Evolutionary conservation across 2,329 filamentous ascomycete genomes (phyloP).

Genomic region (Paraphaeosphaeria sporulosa): DNA sequence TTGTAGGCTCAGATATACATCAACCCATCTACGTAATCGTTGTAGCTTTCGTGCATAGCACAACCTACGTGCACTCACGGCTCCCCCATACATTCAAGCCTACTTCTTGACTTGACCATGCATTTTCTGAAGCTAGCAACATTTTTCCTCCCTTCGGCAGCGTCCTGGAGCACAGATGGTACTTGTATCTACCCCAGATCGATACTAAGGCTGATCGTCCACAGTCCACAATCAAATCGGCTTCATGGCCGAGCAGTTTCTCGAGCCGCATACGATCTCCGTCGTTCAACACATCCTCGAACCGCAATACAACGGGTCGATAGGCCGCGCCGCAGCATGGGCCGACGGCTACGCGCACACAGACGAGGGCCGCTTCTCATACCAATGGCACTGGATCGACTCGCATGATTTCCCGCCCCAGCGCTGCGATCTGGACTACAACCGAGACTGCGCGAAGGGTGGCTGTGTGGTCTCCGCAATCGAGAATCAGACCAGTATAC

Average conservation of each 20-base stretch:
- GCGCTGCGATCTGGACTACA: slow-evolving; percentile 47
- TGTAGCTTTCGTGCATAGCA: neutral
- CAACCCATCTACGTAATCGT: neutral
- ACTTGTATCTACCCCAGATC: neutral
- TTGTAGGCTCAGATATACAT: neutral
- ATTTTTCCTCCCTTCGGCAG: slow-evolving; percentile 23
- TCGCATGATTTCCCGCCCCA: slow-evolving; percentile 44
- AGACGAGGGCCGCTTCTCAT: slow-evolving; percentile 49
- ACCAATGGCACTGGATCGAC: slow-evolving; percentile 54
- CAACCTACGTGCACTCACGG: neutral
- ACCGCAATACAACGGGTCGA: slow-evolving; percentile 49
- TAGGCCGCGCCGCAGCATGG: slow-evolving; percentile 51
- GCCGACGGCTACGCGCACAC: slow-evolving; percentile 51
- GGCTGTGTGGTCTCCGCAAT: slow-evolving; percentile 54
- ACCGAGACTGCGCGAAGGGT: slow-evolving; percentile 46
- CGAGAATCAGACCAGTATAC: slow-evolving; percentile 51
- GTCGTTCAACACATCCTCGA: slow-evolving; percentile 48
- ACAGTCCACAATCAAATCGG: slow-evolving; percentile 52
- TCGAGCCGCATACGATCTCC: slow-evolving; percentile 40
- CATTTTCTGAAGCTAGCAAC: slow-evolving; percentile 15
- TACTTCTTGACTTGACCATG: neutral
- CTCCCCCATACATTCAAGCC: neutral
- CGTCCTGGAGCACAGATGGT: slow-evolving; percentile 47
- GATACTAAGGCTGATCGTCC: slow-evolving; percentile 15
- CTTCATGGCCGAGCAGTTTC: slow-evolving; percentile 49